Evolutionary conservation across 805 yeast genomes (phyloP).

Genomic region (Candida endomychidarum): DNA sequence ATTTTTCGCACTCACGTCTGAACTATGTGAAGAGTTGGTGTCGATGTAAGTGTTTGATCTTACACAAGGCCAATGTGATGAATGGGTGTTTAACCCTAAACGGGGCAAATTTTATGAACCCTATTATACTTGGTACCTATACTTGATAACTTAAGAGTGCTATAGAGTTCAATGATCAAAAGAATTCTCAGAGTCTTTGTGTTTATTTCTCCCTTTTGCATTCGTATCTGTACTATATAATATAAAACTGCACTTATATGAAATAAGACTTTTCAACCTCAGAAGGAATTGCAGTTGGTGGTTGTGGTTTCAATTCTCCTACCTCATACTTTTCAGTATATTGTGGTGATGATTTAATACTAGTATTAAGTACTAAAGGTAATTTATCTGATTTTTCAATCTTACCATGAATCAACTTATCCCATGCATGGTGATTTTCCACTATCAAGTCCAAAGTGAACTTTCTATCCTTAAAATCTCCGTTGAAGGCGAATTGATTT

Average conservation of each 20-base stretch:
- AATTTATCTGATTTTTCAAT: slow-evolving; percentile 22
- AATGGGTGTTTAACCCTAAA: too few relatives aligned
- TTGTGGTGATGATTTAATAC: slow-evolving; percentile 32
- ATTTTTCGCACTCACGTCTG: too few relatives aligned
- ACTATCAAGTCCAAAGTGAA: slow-evolving; percentile 83
- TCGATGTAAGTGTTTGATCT: too few relatives aligned
- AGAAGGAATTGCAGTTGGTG: slow-evolving; percentile 8
- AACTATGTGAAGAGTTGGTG: too few relatives aligned
- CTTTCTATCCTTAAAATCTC: slow-evolving; percentile 82
- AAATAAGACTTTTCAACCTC: slow-evolving; percentile 9
- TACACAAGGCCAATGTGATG: too few relatives aligned
- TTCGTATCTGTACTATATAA: too few relatives aligned
- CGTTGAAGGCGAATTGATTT: slow-evolving; percentile 95
- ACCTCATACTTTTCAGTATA: slow-evolving; percentile 17
- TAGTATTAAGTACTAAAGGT: slow-evolving; percentile 41
- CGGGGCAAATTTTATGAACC: too few relatives aligned
- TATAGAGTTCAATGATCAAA: too few relatives aligned
- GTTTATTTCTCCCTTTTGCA: too few relatives aligned
- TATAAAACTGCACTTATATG: background rate
- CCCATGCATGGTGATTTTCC: slow-evolving; percentile 87
- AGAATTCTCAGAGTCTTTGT: too few relatives aligned
- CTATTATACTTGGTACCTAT: too few relatives aligned
- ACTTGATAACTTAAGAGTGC: too few relatives aligned
- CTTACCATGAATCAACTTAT: slow-evolving; percentile 65
- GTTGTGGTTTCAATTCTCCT: background rate